phyloP scores from a whole-genome alignment of 371 early-diverging fungal genomes.

The Circinella umbellata region DNA sequence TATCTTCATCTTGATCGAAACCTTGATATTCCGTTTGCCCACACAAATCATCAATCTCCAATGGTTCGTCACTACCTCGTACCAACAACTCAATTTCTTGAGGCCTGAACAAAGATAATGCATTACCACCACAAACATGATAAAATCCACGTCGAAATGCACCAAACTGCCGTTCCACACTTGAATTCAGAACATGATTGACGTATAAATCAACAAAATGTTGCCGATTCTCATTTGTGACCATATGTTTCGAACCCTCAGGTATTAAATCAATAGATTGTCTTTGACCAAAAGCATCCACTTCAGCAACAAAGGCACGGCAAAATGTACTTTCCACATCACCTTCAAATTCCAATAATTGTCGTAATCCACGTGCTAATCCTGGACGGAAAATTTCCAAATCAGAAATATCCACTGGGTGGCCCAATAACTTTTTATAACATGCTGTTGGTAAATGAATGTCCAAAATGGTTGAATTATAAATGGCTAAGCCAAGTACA shows the following conservation, averaged over 20 bases:
- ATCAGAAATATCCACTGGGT: constrained; percentile 63
- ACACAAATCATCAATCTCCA: constrained; percentile 81
- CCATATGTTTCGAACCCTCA: constrained; percentile 73
- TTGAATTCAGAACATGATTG: constrained; percentile 79
- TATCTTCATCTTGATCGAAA: constrained; percentile 63
- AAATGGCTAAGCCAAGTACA: constrained; percentile 92
- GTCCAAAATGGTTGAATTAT: constrained; percentile 92
- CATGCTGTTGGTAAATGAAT: constrained; percentile 89
- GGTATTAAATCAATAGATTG: constrained; percentile 73
- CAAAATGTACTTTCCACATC: constrained; percentile 88
- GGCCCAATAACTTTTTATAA: constrained; percentile 91
- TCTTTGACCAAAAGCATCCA: constrained; percentile 80
- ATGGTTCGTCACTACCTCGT: constrained; percentile 85
- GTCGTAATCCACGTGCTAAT: constrained; percentile 82
- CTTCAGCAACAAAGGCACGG: constrained; percentile 80
- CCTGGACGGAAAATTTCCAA: constrained; percentile 65
- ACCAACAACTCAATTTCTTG: constrained; percentile 97
- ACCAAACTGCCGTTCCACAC: constrained; percentile 83
- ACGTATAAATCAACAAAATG: constrained; percentile 87
- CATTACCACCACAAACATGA: constrained; percentile 90
- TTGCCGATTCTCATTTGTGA: constrained; percentile 74
- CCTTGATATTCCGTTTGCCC: constrained; percentile 85
- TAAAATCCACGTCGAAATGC: constrained; percentile 93
- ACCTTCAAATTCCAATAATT: constrained; percentile 78
- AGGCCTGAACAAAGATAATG: constrained; percentile 88